Conservation (phyloP, 805 yeast species). For the Komagataella kurtzmanii region DNA sequence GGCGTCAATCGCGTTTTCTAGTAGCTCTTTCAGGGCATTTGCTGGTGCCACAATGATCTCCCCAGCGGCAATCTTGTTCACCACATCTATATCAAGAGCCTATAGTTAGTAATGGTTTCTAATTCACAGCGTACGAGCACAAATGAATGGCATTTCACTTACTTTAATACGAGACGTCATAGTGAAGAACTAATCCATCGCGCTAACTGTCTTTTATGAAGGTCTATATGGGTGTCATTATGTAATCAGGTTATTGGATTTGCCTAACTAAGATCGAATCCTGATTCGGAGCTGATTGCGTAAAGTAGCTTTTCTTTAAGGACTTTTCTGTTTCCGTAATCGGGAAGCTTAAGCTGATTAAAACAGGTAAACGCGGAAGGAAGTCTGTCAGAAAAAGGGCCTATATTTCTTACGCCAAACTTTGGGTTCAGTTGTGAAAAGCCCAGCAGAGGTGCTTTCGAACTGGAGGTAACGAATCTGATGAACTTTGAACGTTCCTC, state of each 20-base stretch:
- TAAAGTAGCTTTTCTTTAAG: conserved; percentile 56
- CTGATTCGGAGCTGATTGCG: conserved; percentile 71
- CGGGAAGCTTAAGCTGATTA: conserved; percentile 75
- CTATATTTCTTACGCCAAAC: conserved; percentile 69
- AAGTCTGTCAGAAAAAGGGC: conserved; percentile 38
- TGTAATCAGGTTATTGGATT: background rate
- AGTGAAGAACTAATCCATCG: background rate
- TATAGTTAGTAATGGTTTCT: background rate
- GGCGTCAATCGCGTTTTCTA: conserved; percentile 91
- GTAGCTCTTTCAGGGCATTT: conserved; percentile 84
- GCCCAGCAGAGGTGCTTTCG: conserved; percentile 85
- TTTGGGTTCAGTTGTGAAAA: conserved; percentile 61
- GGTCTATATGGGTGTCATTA: background rate
- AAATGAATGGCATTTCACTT: background rate
- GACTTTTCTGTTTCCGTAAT: conserved; percentile 48
- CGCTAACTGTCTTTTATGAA: background rate
- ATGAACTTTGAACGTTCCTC: conserved; percentile 55
- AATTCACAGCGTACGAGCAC: background rate
- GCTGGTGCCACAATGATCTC: conserved; percentile 91
- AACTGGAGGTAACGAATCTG: conserved; percentile 85
- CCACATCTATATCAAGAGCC: conserved; percentile 51
- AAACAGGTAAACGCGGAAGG: conserved; percentile 95
- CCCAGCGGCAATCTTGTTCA: conserved; percentile 93
- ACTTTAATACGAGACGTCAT: background rate
- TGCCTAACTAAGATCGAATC: conserved; percentile 63